Evolutionary conservation across 257 asterid species (phyloP), one percentile per base, ranked within the genome.

Genomic region (Penstemon newberryi): DNA sequence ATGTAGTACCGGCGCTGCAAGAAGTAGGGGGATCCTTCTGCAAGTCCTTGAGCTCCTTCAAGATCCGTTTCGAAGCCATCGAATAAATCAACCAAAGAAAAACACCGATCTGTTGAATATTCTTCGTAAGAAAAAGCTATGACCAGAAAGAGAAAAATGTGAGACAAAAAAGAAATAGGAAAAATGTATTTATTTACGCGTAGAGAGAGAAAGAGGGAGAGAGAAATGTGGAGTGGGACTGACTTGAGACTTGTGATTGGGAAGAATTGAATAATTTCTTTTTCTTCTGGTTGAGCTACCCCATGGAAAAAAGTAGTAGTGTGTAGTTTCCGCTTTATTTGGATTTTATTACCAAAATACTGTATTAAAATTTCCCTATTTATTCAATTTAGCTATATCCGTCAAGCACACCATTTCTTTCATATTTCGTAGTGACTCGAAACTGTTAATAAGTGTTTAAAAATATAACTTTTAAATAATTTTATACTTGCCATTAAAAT

Each of bases 1-100:
- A 53, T 38, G 19, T 12, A 37, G 46, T 72, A 81, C 91, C 89
- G 10, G 89, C 95, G 70, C 95, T 85, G 85, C 91, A 87, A 39
- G 91, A 85, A 60, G 89, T 78, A 18, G 91, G 95, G 47, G 95
- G 91, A 64, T 85, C 95, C 63, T 79, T 84, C 81, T 84, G 95
- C 42, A 84, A 84, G 83, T 87, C 89, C 72, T 83, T 87, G 60
- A 87, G 85, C 80, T 87, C 91, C 79, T 87, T 87, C 85, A 83
- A 67, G 70, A 87, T 87, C 77, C 95, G 80, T 65, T 87, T 87
- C 65, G 91, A 87, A 73, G 95, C 89, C 95, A 87, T 87, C 70
- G 65, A 19, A 13, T 38, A 63, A 77, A 77, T 77, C 78, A 37
- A 64, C 61, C 33, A 50, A 40, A 15, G 51, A 15, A 40, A 66